Percentiles rank a stretch among this genome's conserved stretches.
These are phyloP conservation scores for Exophiala bonariae DNA, from an alignment of 2,329 filamentous ascomycete species.

Conservation along the genomic window DNA sequence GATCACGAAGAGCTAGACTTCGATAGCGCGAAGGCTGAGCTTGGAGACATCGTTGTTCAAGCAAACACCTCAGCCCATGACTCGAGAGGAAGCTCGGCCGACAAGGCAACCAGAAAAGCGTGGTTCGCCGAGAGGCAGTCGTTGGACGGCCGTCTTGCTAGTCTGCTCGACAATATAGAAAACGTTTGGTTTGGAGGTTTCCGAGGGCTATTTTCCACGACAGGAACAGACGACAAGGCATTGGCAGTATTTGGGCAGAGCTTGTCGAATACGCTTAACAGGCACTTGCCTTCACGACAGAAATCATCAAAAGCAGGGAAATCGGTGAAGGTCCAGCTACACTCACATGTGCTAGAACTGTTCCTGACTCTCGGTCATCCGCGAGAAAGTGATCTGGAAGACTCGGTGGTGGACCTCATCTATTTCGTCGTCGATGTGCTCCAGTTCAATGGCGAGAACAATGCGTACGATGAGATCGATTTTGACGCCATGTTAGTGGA, in stretches of 20 bases:
- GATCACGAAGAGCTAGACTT: constrained; percentile 84
- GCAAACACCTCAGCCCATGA: constrained; percentile 84
- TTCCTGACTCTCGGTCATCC: constrained; percentile 82
- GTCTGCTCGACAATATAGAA: constrained; percentile 82
- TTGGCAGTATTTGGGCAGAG: constrained; percentile 74
- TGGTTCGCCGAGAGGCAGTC: constrained; percentile 90
- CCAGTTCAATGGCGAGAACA: constrained; percentile 93
- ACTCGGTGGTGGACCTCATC: constrained; percentile 84
- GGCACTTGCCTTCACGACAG: constrained; percentile 78
- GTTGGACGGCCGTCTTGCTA: constrained; percentile 73
- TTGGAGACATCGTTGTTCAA: constrained; percentile 76
- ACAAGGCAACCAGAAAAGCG: constrained; percentile 69
- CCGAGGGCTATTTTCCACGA: constrained; percentile 85
- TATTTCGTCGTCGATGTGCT: constrained; percentile 97
- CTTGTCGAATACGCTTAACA: constrained; percentile 77
- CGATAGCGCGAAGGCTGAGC: constrained; percentile 72
- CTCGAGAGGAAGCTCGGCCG: constrained; percentile 52
- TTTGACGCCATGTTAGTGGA: constrained; percentile 90
- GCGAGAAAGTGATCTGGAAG: constrained; percentile 75
- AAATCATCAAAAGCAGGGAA: constrained; percentile 57
- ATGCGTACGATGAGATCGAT: constrained; percentile 97
- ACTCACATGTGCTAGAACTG: constrained; percentile 74
- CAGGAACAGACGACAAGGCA: constrained; percentile 61
- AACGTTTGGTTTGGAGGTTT: constrained; percentile 95
- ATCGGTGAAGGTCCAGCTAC: constrained; percentile 54